Evolutionary conservation across 2,329 filamentous ascomycete species (phyloP).

Genomic region (Akanthomyces lecanii): DNA sequence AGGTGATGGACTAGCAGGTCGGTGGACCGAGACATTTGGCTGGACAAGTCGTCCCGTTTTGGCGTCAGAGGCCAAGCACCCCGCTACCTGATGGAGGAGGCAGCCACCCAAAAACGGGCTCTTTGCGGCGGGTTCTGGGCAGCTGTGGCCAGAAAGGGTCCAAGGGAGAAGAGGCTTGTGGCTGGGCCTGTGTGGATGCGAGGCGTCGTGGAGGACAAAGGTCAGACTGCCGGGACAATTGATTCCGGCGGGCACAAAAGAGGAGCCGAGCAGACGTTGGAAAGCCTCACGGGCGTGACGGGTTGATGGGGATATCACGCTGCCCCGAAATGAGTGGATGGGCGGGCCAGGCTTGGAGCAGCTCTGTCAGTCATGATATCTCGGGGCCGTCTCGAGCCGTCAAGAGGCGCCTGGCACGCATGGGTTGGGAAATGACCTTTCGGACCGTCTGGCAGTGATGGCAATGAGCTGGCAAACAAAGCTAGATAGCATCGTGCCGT

Average conservation of each 20-base stretch:
- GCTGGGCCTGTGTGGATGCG: not conserved
- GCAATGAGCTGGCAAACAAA: not conserved
- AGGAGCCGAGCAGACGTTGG: not conserved
- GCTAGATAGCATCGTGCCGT: not conserved
- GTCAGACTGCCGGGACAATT: not conserved
- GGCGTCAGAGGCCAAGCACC: not conserved
- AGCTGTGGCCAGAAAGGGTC: slow-evolving; percentile 1
- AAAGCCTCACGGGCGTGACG: slow-evolving; percentile 3
- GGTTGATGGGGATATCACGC: not conserved
- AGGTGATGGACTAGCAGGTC: not conserved
- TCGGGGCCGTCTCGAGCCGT: not conserved
- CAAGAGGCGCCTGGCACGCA: not conserved
- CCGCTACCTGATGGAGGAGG: slow-evolving; percentile 11
- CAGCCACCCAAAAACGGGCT: slow-evolving; percentile 5
- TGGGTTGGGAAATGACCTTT: slow-evolving; percentile 12
- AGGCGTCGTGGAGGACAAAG: not conserved
- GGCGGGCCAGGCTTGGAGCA: not conserved
- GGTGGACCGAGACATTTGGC: slow-evolving; percentile 15
- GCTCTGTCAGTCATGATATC: slow-evolving; percentile 5
- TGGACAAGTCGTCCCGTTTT: slow-evolving; percentile 10
- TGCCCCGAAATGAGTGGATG: slow-evolving; percentile 1
- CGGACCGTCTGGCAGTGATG: not conserved
- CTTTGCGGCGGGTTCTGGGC: slow-evolving; percentile 5
- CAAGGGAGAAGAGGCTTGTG: slow-evolving; percentile 10
- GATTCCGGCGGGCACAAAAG: not conserved